A percentile compares a stretch with the other conserved stretches of the same genome.
phyloP scores from a whole-genome alignment of 306 rosid genomes.

The Phaseolus lunatus region DNA sequence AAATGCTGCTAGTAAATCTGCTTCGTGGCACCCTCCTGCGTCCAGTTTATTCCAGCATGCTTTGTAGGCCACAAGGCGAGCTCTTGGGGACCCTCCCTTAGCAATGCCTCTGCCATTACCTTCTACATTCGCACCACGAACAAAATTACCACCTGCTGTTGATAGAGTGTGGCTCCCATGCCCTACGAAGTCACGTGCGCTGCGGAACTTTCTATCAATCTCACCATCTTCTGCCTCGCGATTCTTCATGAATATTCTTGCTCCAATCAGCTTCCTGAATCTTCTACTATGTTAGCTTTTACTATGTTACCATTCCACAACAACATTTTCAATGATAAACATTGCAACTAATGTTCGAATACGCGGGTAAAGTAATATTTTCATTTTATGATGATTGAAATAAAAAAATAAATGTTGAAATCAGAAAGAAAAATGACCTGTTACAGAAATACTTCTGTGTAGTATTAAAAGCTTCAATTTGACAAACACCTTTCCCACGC shows the following conservation, averaged over 20 bases:
- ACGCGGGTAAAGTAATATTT: too few relatives aligned
- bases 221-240: conserved; percentile 3
- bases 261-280: conserved; percentile 75
- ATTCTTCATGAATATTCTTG: conserved; percentile 58
- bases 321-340: too few relatives aligned
- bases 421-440: neutral
- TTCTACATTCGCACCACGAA: conserved; percentile 43
- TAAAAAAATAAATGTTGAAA: too few relatives aligned
- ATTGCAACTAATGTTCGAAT: too few relatives aligned
- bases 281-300: neutral
- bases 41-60: conserved; percentile 58
- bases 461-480: neutral
- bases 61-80: conserved; percentile 74
- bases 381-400: too few relatives aligned
- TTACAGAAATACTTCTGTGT: neutral
- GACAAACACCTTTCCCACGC: neutral
- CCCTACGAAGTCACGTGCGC: conserved; percentile 62
- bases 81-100: conserved; percentile 78
- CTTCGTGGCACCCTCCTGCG: conserved; percentile 55
- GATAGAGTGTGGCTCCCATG: conserved; percentile 80
- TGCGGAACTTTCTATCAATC: neutral
- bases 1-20: conserved; percentile 64
- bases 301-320: too few relatives aligned
- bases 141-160: conserved; percentile 72
- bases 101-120: conserved; percentile 76